These are phyloP conservation scores for Phytophthora sansomeana DNA, from an alignment of 352 stramenopile genomes.

Conservation along the genomic window DNA sequence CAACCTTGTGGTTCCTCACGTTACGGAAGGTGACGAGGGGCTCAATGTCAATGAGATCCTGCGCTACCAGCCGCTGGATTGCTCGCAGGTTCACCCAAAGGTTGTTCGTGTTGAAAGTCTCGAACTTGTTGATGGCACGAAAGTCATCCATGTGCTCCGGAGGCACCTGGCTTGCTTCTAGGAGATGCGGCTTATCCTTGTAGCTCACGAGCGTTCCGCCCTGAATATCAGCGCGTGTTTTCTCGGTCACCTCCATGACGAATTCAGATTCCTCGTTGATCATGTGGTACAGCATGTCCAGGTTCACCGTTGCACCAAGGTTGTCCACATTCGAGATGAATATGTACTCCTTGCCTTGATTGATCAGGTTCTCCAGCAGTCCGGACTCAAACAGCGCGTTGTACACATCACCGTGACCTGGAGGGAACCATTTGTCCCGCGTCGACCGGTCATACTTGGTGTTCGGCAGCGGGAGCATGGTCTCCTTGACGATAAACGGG, in stretches of 20 bases:
- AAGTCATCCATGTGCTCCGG: constrained; percentile 96
- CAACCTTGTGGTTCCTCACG: constrained; percentile 96
- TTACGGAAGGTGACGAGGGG: constrained; percentile 93
- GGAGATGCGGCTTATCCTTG: constrained; percentile 94
- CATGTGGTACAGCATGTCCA: constrained; percentile 99
- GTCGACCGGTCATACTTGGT: constrained; percentile 87
- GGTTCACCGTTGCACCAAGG: constrained; percentile 96
- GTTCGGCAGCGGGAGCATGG: constrained; percentile 88
- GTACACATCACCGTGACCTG: constrained; percentile 99
- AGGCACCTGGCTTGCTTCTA: constrained; percentile 98
- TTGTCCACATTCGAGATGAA: constrained; percentile 99
- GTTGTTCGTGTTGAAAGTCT: constrained; percentile 99
- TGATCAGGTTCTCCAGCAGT: constrained; percentile 95
- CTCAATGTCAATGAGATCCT: constrained; percentile 98
- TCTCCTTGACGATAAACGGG: constrained; percentile 92
- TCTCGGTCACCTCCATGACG: constrained; percentile 99
- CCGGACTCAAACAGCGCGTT: constrained; percentile 97
- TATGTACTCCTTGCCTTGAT: constrained; percentile 98
- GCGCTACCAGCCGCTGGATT: constrained; percentile 96
- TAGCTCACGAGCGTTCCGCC: constrained; percentile 93
- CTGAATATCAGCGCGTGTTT: constrained; percentile 92
- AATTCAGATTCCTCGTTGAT: constrained; percentile 97
- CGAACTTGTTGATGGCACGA: constrained; percentile 94
- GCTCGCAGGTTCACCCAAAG: constrained; percentile 98
- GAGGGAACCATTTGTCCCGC: constrained; percentile 94